Conservation (phyloP, 1,139 yeast species). For the Diutina ranongensis region DNA sequence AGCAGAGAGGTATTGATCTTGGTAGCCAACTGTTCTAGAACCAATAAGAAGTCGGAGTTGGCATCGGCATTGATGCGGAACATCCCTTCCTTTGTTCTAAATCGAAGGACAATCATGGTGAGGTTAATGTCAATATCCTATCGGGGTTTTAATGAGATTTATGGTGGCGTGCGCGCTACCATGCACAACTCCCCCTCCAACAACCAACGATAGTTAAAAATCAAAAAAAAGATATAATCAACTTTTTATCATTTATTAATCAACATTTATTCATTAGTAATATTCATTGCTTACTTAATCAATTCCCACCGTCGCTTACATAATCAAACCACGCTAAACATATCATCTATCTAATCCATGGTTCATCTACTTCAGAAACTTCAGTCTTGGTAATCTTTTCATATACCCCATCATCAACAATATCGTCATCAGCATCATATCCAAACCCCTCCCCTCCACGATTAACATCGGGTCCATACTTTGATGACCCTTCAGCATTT, state of each 20-base stretch:
- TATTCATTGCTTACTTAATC: no score
- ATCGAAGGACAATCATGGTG: slow-evolving; percentile 36
- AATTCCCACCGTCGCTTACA: no score
- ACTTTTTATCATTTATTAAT: no score
- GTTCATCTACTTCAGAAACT: background rate
- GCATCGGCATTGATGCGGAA: slow-evolving; percentile 49
- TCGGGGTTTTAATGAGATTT: no score
- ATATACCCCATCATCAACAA: background rate
- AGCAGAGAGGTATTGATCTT: slow-evolving; percentile 15
- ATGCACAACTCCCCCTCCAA: background rate
- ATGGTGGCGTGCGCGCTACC: no score
- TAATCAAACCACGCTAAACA: no score
- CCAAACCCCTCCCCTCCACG: slow-evolving; percentile 5
- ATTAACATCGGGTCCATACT: slow-evolving; percentile 1
- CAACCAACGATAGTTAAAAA: no score
- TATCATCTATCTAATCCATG: background rate
- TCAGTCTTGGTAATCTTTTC: background rate
- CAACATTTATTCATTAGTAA: no score
- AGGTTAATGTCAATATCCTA: no score
- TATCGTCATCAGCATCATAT: background rate
- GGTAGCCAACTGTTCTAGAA: slow-evolving; percentile 31
- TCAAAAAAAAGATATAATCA: no score
- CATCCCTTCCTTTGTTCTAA: slow-evolving; percentile 78
- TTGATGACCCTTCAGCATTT: no score
- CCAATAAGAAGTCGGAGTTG: slow-evolving; percentile 33